Evolutionary conservation across 2,329 filamentous ascomycete species (phyloP), one percentile per base, ranked within the genome.

Genomic region (Boeremia exigua): DNA sequence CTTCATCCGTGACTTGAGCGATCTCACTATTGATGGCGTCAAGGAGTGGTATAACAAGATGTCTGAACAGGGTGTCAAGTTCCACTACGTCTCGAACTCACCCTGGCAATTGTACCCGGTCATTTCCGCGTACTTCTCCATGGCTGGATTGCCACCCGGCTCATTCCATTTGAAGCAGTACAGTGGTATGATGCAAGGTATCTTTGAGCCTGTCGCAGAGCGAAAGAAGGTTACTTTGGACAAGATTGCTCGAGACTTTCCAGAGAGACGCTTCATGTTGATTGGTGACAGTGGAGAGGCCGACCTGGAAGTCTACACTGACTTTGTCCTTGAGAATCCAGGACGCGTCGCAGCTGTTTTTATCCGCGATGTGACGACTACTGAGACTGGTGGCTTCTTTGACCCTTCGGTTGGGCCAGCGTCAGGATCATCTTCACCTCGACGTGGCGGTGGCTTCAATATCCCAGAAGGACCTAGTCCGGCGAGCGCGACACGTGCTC

Each of bases 31-130:
- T 19, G 88, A 92, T 14, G 95, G 95, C 2, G 93, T 98, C 17
- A 85, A 82, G 54, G 91, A 96, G 59, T 98, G 95, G 94, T 99
- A 98, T 71, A 86, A 81, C 32, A 82, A 82, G 17, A 82, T 99
- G 77, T 84, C 89, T 34, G 81, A 87, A 17, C 86, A 94, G 78
- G 92, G 93, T 15, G 94, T 98, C 23, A 86, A 88, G 66, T 84
- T 99, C 48, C 96, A 99, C 72, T 99, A 99, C 74, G 96, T 96
- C 62, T 99, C 95, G n/a, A 99, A 99, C 76, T 96, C 94, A 46
- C 95, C 95, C 0, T 99, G 96, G 96, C 96, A 99, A 73, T 83
- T 99, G 6, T 99, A 91, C 67, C 95, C 95, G 0, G 86, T 98
- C 2, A 80, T 99, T 10, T 89, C 91, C 5, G 91, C 86, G 48